phyloP scores from a whole-genome alignment of 78 protist genomes.

The Emiliania huxleyi region DNA sequence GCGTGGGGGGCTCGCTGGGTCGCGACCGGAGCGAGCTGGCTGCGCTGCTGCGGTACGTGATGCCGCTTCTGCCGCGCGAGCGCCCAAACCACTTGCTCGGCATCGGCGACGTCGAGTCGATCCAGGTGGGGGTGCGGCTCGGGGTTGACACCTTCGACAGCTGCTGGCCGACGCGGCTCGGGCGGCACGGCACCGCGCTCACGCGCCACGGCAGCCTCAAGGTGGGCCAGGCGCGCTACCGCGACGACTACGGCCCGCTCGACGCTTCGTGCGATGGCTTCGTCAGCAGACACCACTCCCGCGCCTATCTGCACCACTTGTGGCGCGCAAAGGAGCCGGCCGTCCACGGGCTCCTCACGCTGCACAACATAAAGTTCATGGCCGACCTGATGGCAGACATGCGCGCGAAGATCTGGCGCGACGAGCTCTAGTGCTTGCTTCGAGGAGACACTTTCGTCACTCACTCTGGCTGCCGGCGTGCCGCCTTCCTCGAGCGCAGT shows the following conservation, averaged over 20 bases:
- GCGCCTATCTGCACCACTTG: constrained; percentile 39
- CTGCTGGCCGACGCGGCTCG: constrained; percentile 35
- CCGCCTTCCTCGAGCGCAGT: no score
- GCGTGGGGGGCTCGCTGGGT: constrained; percentile 30
- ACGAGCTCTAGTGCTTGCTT: no score
- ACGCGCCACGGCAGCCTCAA: background rate
- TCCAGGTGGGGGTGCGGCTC: background rate
- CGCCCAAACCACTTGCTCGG: constrained; percentile 25
- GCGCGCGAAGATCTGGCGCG: background rate
- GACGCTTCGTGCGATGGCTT: background rate
- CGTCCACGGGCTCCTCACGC: background rate
- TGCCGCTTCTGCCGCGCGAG: constrained; percentile 23
- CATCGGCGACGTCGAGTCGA: constrained; percentile 12
- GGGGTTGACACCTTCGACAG: constrained; percentile 35
- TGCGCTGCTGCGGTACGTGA: constrained; percentile 1
- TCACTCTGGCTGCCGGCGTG: no score
- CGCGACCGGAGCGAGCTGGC: constrained; percentile 1
- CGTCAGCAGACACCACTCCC: background rate
- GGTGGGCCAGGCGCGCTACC: background rate
- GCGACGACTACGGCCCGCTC: background rate
- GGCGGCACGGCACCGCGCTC: constrained; percentile 12
- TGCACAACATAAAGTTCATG: constrained; percentile 46
- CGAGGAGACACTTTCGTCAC: no score
- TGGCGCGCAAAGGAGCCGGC: background rate
- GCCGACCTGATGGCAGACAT: background rate